Evolutionary conservation across 169 alveolate species (phyloP), one percentile per base, ranked within the genome.

Genomic region (Babesia bigemina): DNA sequence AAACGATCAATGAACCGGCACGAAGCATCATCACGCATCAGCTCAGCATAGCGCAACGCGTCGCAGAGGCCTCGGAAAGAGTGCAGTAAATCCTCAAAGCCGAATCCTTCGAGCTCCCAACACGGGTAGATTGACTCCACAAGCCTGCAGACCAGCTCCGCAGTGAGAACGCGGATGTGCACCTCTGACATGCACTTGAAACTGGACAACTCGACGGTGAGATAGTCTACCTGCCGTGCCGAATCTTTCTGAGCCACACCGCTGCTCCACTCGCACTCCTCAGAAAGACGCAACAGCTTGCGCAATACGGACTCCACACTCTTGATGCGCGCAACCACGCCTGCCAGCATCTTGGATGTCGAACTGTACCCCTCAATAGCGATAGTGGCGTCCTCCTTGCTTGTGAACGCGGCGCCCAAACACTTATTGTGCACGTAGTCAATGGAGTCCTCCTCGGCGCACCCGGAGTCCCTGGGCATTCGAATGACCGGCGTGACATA

Each of bases 81-180:
- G 14, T 21, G 45, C 4, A 65, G 61, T 12, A 63, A 4, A 47
- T 29, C 73, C n/a, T 29, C 33, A 4, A 42, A 26, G 24, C 19
- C 45, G 13, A n/a, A 9, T 1, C 66, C 48, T 22, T 67, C 76
- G n/a, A 36, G 26, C 39, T 67, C 76, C 76, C 76, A 67, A 19
- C 66, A 67, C 7, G 44, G 14, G 29, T 53, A 67, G 39, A 17
- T 11, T 6, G 65, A 16, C 11, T 55, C 63, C 16, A 42, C 19
- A 7, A 67, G 47, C 47, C 56, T 29, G 26, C 57, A 67, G 14
- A 67, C 60, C 47, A 67, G 60, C 39, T 28, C 56, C 55, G 29
- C 63, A 7, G 39, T 53, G 4, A 67, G 56, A 9, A 67, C 55
- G 57, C 57, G 39, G 17, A 2, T n/a, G 14, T 67, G 33, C 19